phyloP scores from a whole-genome alignment of 1,284 basidiomycete species.

The Ganoderma resinaceum region DNA sequence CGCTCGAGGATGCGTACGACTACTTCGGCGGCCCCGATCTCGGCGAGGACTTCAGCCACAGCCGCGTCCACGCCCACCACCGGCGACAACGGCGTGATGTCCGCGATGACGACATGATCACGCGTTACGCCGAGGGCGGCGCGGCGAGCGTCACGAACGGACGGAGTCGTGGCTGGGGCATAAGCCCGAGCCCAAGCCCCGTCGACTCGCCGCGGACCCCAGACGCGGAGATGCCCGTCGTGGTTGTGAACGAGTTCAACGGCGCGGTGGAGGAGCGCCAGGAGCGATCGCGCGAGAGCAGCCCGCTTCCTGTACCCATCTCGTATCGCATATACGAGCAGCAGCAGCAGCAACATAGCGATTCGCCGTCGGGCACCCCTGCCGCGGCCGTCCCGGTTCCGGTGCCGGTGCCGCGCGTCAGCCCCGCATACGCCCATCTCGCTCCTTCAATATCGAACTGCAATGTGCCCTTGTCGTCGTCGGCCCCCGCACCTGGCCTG shows the following conservation, averaged over 20 bases:
- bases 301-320: conserved; percentile 29
- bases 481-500: conserved; percentile 22
- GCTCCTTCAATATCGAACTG: conserved; percentile 22
- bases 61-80: conserved; percentile 23
- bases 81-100: conserved; percentile 26
- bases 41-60: conserved; percentile 47
- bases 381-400: conserved; percentile 27
- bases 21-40: conserved; percentile 68
- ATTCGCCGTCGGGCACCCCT: conserved; percentile 17
- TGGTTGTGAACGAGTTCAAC: conserved; percentile 43
- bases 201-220: conserved; percentile 22
- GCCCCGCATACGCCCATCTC: conserved; percentile 28
- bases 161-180: conserved; percentile 34
- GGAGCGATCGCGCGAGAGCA: conserved; percentile 39
- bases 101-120: conserved; percentile 31
- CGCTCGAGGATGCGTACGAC: conserved; percentile 64
- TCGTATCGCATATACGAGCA: conserved; percentile 18
- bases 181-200: conserved; percentile 15
- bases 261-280: conserved; percentile 44
- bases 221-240: conserved; percentile 38
- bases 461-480: conserved; percentile 21
- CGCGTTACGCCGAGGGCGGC: conserved; percentile 36
- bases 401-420: conserved; percentile 32
- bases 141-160: conserved; percentile 36
- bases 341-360: not conserved